Conservation (phyloP, 352 stramenopile species). For the Phytopythium boreale region DNA sequence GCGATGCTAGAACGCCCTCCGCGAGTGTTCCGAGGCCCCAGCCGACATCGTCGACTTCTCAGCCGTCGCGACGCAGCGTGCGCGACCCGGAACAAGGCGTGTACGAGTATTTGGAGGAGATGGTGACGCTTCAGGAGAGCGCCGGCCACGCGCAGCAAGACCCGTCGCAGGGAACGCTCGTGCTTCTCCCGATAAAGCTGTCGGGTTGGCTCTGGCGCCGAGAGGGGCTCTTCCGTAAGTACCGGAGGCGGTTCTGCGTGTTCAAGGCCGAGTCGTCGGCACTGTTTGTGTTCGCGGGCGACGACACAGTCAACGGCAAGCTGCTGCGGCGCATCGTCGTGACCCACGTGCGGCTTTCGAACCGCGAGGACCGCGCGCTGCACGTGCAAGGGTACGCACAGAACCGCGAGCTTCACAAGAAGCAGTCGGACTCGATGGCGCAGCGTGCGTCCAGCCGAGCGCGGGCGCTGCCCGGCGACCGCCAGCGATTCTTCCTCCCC, state of each 20-base stretch:
- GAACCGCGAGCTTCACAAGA: slow-evolving; percentile 44
- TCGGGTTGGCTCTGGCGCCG: slow-evolving; percentile 57
- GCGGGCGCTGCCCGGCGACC: slow-evolving; percentile 23
- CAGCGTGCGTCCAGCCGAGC: slow-evolving; percentile 18
- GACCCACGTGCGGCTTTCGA: slow-evolving; percentile 43
- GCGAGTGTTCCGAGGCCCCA: background rate
- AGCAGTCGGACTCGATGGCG: slow-evolving; percentile 37
- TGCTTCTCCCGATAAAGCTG: slow-evolving; percentile 32
- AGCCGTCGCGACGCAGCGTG: slow-evolving; percentile 25
- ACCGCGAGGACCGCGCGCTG: slow-evolving; percentile 21
- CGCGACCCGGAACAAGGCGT: slow-evolving; percentile 47
- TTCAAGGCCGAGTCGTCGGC: slow-evolving; percentile 38
- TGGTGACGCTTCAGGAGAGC: slow-evolving; percentile 12
- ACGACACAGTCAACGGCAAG: slow-evolving; percentile 37
- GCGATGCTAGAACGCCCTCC: background rate
- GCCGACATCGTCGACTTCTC: background rate
- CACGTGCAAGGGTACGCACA: slow-evolving; percentile 31
- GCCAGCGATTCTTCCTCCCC: slow-evolving; percentile 36
- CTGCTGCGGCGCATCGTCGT: slow-evolving; percentile 38
- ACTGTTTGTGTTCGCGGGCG: slow-evolving; percentile 43
- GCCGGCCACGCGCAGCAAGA: background rate
- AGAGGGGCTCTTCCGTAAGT: slow-evolving; percentile 41
- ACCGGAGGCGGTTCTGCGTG: slow-evolving; percentile 54
- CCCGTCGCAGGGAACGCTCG: background rate
- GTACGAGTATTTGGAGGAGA: slow-evolving; percentile 64